Base-by-base conservation (phyloP, 495 filamentous ascomycete genomes). In the Ramalina intermedia region DNA sequence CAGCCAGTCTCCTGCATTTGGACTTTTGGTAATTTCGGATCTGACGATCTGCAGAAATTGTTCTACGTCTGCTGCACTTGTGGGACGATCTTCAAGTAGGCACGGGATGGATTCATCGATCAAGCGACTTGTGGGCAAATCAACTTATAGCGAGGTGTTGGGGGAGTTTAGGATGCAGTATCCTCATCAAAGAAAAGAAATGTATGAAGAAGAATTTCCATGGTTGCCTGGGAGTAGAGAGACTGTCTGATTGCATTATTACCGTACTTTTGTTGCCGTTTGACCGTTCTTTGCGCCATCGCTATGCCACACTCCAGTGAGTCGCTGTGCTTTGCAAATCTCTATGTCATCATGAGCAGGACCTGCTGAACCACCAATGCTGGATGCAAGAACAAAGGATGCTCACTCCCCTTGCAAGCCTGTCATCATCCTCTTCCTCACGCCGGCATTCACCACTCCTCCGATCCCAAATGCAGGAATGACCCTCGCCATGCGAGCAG, bases 11-110 rank as follows among this genome's bases (percentile, higher is more conserved):
- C 24, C 16, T 27, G 46, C 29, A 26, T 40, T 23, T 21, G 43
- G 4, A n/a, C 16, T 7, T 7, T 45, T 61, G n/a, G 42, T 43
- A 11, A 20, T 14, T 9, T 37, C 45, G 52, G 60, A 69, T 51
- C 70, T 53, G 4, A 13, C 12, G 26, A 21, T 13, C 33, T 48
- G 37, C 53, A 96, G 89, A 95, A 89, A 88, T 76, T 98, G 12
- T 98, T 94, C 66, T 95, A 87, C 63, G 91, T 96, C 39, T 98
- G 91, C 70, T 90, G 85, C 69, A 74, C 76, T 20, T 98, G 91
- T 63, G 87, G 86, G 56, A 81, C 62, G 56, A 67, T 63, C 49
- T 65, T 53, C 49, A 55, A 47, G 50, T 64, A 49, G 50, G 18
- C 42, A 23, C 24, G 8, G 27, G 18, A 8, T 2, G 18, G 4